Conservation (phyloP, 148 eudicot species). For the Persicaria maculosa region DNA sequence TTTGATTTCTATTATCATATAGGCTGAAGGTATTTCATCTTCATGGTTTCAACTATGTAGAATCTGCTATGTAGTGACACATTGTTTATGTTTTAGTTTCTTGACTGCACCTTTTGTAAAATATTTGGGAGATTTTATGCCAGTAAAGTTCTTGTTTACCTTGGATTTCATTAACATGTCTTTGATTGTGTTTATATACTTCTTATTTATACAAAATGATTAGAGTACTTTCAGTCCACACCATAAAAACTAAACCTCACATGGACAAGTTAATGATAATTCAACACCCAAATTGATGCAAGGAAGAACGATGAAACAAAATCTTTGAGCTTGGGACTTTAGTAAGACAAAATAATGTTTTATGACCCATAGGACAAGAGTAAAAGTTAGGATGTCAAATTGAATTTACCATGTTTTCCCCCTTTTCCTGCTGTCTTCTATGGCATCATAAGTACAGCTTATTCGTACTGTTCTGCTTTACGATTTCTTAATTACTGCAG, state of each 20-base stretch:
- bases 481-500: constrained; percentile 31
- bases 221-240: not conserved
- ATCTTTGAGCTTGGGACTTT: not conserved
- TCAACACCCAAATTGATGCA: not conserved
- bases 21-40: not conserved
- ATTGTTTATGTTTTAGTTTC: not conserved
- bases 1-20: not conserved
- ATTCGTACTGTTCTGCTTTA: not conserved
- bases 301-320: not conserved
- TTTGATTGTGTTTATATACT: not conserved
- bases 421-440: not conserved
- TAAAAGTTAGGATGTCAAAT: not conserved
- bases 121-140: not conserved
- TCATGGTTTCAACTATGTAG: not conserved
- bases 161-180: not conserved
- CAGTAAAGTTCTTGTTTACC: not conserved
- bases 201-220: not conserved
- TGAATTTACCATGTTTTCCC: not conserved
- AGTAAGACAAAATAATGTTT: not conserved
- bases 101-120: not conserved
- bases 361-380: not conserved
- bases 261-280: not conserved
- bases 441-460: not conserved
- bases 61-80: not conserved
- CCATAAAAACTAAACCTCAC: not conserved